Evolutionary conservation across 768 basidiomycete genomes (phyloP).

Genomic region (Suillus subluteus): DNA sequence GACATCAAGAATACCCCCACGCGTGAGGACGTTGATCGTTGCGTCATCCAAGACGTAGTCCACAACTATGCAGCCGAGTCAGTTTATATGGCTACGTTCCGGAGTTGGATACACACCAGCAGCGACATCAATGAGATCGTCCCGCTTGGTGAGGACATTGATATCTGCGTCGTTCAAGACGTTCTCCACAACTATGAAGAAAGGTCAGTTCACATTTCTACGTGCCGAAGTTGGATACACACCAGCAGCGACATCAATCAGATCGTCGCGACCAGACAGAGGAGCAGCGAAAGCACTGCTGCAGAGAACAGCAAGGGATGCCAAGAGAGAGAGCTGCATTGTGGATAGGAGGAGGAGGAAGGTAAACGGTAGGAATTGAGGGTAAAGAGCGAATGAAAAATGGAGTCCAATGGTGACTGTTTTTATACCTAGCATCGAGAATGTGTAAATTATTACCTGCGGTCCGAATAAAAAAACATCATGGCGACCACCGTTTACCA

Average conservation of each 20-base stretch:
- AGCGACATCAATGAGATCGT: neutral
- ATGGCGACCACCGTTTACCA: neutral
- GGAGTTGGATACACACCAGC: neutral
- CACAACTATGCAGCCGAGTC: too few species aligned
- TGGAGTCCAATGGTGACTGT: neutral
- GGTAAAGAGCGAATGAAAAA: neutral
- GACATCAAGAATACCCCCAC: too few species aligned
- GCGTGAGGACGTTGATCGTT: too few species aligned
- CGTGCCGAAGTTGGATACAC: neutral
- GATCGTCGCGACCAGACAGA: too few species aligned
- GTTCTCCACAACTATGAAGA: neutral
- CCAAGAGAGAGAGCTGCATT: neutral
- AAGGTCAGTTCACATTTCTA: neutral
- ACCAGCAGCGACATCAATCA: neutral
- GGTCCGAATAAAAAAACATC: neutral
- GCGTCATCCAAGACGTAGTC: too few species aligned
- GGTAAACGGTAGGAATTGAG: neutral
- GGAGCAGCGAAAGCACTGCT: too few species aligned
- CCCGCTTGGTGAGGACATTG: neutral
- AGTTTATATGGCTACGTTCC: too few species aligned
- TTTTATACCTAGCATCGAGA: neutral
- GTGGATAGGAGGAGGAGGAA: neutral
- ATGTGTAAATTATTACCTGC: neutral
- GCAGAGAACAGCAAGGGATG: neutral
- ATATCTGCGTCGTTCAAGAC: neutral